Base-by-base conservation (phyloP, 495 filamentous ascomycete species). In the Trypethelium eluteriae region DNA sequence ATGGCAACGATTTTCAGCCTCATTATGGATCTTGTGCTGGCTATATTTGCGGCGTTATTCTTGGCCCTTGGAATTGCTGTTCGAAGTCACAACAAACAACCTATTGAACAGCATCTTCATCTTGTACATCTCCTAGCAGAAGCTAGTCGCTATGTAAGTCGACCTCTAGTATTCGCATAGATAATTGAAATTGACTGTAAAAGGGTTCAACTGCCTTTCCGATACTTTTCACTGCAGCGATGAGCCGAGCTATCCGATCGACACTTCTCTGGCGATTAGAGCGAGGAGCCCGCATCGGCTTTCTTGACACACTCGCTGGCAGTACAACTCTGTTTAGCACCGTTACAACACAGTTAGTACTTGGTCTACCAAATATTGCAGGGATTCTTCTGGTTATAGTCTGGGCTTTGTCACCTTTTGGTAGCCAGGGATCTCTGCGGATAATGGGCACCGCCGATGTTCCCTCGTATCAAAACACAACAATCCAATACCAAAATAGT, bases 201-300 rank as follows among this genome's bases (percentile, higher is more conserved):
- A 46, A 68, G 69, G 67, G 69, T 16, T 67, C 69, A 1, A 71
- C 66, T 18, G 38, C 68, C 2, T 68, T 68, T 46, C 67, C 69
- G 6, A 68, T 71, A 34, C 53, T 71, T 14, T 67, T 71, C 44
- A 66, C 66, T 7, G 69, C 69, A 14, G 66, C 66, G 32, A 59
- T 71, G 9, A 62, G 69, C 11, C 63, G 64, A 38, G 67, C 66
- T 14, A 65, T 71, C 57, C 66, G 68, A 32, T 41, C 67, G 39
- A 63, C 68, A n/a, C 63, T 64, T 12, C 67, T 66, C 14, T 71
- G 69, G 69, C 64, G 69, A 39, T 62, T 71, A 10, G 69, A 71
- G 59, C 64, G 62, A n/a, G 69, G 69, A 34, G 69, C 68, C 41
- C 66, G 69, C 9, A 64, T 71, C 61, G 67, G 65, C 38, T 47